Evolutionary conservation across 768 basidiomycete species (phyloP), one percentile per base, ranked within the genome.

Genomic region (Amanita brunnescens): DNA sequence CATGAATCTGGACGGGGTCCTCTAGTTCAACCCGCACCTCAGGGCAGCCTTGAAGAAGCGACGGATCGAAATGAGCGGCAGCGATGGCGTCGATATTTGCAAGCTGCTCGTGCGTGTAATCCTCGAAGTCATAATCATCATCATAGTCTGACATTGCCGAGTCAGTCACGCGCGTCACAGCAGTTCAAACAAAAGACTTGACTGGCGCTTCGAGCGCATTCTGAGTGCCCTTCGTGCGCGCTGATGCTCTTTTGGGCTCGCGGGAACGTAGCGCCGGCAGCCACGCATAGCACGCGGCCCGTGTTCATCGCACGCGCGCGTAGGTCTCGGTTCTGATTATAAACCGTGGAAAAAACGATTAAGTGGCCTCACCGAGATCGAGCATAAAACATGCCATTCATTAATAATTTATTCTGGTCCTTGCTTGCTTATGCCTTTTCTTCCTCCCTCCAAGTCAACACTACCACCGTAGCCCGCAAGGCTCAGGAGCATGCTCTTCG

Each of bases 41-140:
- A 5, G 77, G 74, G 4, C 61, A 61, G 21, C 42, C 60, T 29
- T 57, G 47, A 43, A 42, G 33, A 26, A 5, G 13, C 16, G 26
- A 7, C 8, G 32, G 8, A 26, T 57, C 51, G 12, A 46, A 54
- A 2, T 49, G 52, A 24, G 29, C 51, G 10, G 54, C 57, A 23
- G 72, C 53, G 24, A 66, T 62, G 24, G 70, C 70, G 57, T 83
- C 81, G 49, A 80, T 67, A 21, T 63, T 60, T 2, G 67, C 70
- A 35, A 84, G 70, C 21, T 86, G 81, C 29, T 80, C 73, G 21
- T 72, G 71, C 0, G 80, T 80, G 54, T 84, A 78, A 43, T 76
- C 77, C 0, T 77, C 71, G 44, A 83, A 67, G 57, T 78, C 64
- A 60, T 68, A 78, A 3, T 58, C 65, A 16, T 72, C 72, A 56